Base-by-base conservation (phyloP, 768 basidiomycete species). In the Infundibulicybe gibba region DNA sequence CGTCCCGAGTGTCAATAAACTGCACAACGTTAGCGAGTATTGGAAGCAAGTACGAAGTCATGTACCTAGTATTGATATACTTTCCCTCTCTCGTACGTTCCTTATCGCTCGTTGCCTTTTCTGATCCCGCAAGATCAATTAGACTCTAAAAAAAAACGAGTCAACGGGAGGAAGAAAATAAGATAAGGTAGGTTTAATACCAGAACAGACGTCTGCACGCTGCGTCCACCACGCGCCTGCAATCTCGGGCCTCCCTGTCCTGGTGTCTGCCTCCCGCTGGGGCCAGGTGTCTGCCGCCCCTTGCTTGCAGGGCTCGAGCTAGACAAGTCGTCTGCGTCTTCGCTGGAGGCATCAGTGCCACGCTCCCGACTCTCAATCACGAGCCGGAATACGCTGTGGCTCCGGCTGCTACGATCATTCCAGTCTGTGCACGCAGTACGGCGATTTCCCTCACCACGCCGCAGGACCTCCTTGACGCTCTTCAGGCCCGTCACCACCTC, bases 371-470 rank as follows among this genome's bases (percentile, higher is more conserved):
- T 91, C 64, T 97, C 93, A 42, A 95, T 84, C 0, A 98, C 94
- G 21, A 97, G 78, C 25, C 94, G 73, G 64, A 98, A 97, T 0
- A 98, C 90, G 53, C 88, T 90, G 62, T 97, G 95, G 69, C 91
- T 94, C 31, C 95, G 76, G 61, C 90, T 93, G 69, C 90, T 94
- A 49, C 95, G 70, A 57, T 94, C 89, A 61, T 99, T 99, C 95
- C 95, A 99, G 59, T 99, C 95, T n/a, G 97, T 99, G 55, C 84
- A 90, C 1, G 94, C 94, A 3, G 94, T 97, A 50, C 92, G 74
- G 42, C 95, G 72, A 57, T 91, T 85, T 3, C 86, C 81, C 61
- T 97, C 92, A 4, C 95, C 95, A 17, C 91, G 72, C 56, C 80
- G 76, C 55, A 99, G 68, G 4, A 97, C 87, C 49, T 90, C 90